Conservation (phyloP, 2,329 filamentous ascomycete species). For the Lasiodiplodia gonubiensis region DNA sequence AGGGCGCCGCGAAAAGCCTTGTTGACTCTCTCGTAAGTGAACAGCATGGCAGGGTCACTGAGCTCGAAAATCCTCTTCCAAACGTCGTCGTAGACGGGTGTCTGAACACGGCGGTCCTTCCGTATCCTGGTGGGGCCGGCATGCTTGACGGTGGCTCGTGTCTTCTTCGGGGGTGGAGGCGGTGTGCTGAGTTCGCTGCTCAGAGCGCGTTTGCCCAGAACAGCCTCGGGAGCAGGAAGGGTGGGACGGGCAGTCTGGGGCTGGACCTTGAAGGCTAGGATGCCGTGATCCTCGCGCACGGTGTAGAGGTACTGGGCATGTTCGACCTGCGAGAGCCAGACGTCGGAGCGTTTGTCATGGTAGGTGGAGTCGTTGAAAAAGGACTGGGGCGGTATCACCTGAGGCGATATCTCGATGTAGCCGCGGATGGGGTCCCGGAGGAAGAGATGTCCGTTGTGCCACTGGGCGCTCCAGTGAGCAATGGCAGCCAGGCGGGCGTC, state of each 20-base stretch:
- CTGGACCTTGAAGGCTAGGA: slow-evolving; percentile 29
- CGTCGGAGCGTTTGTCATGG: slow-evolving; percentile 21
- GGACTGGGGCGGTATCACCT: slow-evolving; percentile 11
- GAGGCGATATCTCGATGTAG: slow-evolving; percentile 17
- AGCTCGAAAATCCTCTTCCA: slow-evolving; percentile 33
- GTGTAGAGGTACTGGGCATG: slow-evolving; percentile 26
- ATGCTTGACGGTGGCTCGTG: neutral
- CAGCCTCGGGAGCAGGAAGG: slow-evolving; percentile 4
- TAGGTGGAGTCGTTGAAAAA: slow-evolving; percentile 27
- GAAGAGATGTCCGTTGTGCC: slow-evolving; percentile 28
- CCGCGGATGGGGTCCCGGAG: slow-evolving; percentile 12
- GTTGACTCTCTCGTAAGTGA: slow-evolving; percentile 28
- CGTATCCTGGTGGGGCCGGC: slow-evolving; percentile 32
- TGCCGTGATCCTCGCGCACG: slow-evolving; percentile 25
- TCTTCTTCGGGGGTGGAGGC: slow-evolving; percentile 17
- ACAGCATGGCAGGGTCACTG: slow-evolving; percentile 31
- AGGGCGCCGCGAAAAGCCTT: slow-evolving; percentile 18
- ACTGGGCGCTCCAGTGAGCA: slow-evolving; percentile 24
- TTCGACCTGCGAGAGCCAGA: slow-evolving; percentile 25
- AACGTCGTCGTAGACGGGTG: slow-evolving; percentile 31
- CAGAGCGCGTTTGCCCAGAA: slow-evolving; percentile 27
- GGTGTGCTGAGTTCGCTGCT: slow-evolving; percentile 16
- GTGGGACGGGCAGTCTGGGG: slow-evolving; percentile 23
- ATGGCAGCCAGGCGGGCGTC: slow-evolving; percentile 8
- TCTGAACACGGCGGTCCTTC: slow-evolving; percentile 31